Conservation (phyloP, 2,329 filamentous ascomycete species). For the Claviceps sp. region DNA sequence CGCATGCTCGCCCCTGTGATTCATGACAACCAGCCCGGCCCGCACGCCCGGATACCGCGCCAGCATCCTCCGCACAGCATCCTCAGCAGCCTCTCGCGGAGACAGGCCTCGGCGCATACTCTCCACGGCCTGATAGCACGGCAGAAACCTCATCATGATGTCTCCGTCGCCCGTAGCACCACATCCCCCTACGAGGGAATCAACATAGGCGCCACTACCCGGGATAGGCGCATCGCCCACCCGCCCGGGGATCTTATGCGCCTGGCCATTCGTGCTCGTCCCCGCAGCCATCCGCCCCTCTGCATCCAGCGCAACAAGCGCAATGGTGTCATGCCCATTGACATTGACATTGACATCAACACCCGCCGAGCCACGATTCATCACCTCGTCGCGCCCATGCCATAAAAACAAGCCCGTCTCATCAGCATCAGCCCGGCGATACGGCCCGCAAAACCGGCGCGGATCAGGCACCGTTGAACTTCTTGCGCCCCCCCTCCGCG, state of each 20-base stretch:
- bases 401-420: no score
- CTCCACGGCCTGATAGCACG: constrained; percentile 45
- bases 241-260: constrained; percentile 39
- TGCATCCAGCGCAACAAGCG: constrained; percentile 32
- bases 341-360: no score
- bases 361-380: no score
- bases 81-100: constrained; percentile 33
- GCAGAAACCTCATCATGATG: constrained; percentile 43
- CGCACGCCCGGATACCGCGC: constrained; percentile 30
- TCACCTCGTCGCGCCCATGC: no score
- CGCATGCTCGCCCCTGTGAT: constrained; percentile 33
- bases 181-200: constrained; percentile 38
- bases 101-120: constrained; percentile 34
- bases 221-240: constrained; percentile 42
- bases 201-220: constrained; percentile 41
- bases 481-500: constrained; percentile 22
- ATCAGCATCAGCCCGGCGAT: constrained; percentile 10
- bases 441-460: constrained; percentile 31
- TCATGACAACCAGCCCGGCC: constrained; percentile 38
- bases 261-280: constrained; percentile 41
- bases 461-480: constrained; percentile 24
- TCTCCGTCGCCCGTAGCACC: constrained; percentile 44
- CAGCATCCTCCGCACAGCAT: constrained; percentile 36
- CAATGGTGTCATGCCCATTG: constrained; percentile 36
- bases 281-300: constrained; percentile 40